Evolutionary conservation across 495 filamentous ascomycete genomes (phyloP), one percentile per base, ranked within the genome.

Genomic region (Elasticomyces elasticus): DNA sequence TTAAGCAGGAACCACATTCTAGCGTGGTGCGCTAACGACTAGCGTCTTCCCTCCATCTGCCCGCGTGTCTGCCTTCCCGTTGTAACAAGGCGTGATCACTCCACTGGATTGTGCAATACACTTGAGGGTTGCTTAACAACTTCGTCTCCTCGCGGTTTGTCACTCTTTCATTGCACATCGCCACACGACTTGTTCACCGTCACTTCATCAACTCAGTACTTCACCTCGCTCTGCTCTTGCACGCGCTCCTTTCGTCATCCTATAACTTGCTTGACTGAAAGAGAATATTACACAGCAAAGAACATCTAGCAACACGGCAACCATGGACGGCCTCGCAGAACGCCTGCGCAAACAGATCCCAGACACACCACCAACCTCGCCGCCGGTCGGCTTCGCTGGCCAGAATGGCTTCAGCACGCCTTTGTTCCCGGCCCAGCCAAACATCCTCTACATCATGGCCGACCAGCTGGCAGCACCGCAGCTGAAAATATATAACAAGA

Each of bases 401-500:
- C 58, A 61, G 49, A 53, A 57, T 50, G 53, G 53, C 27, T 52
- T 57, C 42, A 61, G 58, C 54, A 61, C 54, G 17, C 58, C 58
- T 2, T 49, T 61, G 19, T 60, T 63, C 48, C 51, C 48, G 13
- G 25, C 33, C 17, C 79, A 75, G 65, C 85, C 83, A 35, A 89
- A 89, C 68, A 84, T 89, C 58, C 76, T 89, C 46, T 87, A 86
- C 70, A 87, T 95, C 68, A 91, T 95, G 85, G 88, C 88, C 41
- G 89, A 95, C 70, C 89, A 95, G 72, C 81, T 95, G 68, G 83
- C 89, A 20, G 87, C 89, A 24, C 88, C 87, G 12, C 74, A 86
- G 54, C 78, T 95, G 50, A 86, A 83, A 69, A 84, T 91, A 63
- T 83, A 94, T 72, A 85, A 92, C 68, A 77, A 83, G 47, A 68